Evolutionary conservation across 202 grass and related monocot genomes (phyloP).

Genomic region (Hordeum pubiflorum): DNA sequence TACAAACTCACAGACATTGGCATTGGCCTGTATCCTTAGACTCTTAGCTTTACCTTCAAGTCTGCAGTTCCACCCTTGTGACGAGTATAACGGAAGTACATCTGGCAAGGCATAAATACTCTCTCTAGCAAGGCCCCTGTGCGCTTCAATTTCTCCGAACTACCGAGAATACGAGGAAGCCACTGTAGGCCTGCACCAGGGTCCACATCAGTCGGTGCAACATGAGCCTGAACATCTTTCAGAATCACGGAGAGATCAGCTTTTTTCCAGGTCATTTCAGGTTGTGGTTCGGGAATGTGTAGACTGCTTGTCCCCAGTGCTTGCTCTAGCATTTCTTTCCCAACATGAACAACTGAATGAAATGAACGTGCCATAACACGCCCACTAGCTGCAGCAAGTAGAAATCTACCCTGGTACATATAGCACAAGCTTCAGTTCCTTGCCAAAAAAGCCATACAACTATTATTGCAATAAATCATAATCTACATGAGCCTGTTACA

Average conservation of each 20-base stretch:
- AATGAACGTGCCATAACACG: constrained; percentile 86
- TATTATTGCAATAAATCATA: not conserved
- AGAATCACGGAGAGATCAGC: constrained; percentile 75
- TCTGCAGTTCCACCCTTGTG: constrained; percentile 95
- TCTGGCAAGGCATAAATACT: constrained; percentile 98
- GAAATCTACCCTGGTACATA: constrained; percentile 81
- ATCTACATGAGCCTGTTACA: constrained; percentile 2
- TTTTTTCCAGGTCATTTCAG: constrained; percentile 93
- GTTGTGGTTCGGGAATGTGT: constrained; percentile 60
- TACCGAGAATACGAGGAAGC: constrained; percentile 79
- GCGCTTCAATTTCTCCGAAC: constrained; percentile 78
- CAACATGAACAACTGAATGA: constrained; percentile 86
- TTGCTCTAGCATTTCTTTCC: constrained; percentile 85
- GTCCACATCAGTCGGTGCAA: constrained; percentile 95
- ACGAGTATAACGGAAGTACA: constrained; percentile 91
- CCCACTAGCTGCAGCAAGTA: constrained; percentile 94
- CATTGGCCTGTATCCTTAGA: not conserved
- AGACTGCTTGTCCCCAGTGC: constrained; percentile 61
- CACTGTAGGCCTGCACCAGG: constrained; percentile 98
- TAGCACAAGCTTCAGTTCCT: constrained; percentile 24
- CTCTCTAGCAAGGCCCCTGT: constrained; percentile 93
- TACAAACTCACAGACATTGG: not conserved
- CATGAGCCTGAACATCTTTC: constrained; percentile 98
- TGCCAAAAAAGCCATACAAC: not conserved
- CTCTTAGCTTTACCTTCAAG: constrained; percentile 59